phyloP scores from a whole-genome alignment of 78 protist species.

The Tieghemostelium lacteum region DNA sequence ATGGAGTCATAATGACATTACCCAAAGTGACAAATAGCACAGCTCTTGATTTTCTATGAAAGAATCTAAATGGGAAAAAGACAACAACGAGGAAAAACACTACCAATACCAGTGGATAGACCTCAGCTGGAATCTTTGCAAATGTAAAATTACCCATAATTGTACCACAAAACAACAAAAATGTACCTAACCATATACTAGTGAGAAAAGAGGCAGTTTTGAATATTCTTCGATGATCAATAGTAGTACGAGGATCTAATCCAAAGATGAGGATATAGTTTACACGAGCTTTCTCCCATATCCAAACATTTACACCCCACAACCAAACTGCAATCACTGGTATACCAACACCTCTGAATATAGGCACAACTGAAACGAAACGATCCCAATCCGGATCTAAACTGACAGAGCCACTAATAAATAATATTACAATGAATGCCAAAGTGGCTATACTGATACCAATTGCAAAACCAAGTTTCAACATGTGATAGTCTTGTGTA shows the following conservation, averaged over 20 bases:
- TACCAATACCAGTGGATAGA: conserved; percentile 63
- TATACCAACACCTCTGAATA: conserved; percentile 64
- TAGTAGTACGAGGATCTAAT: conserved; percentile 53
- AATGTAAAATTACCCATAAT: conserved; percentile 46
- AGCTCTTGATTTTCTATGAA: conserved; percentile 57
- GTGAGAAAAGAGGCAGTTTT: conserved; percentile 51
- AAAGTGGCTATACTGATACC: conserved; percentile 14
- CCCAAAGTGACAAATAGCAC: conserved; percentile 43
- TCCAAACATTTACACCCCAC: conserved; percentile 57
- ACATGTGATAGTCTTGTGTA: conserved; percentile 34
- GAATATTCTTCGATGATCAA: conserved; percentile 39
- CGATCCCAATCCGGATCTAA: conserved; percentile 44
- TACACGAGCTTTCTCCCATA: conserved; percentile 49
- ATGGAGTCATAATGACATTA: conserved; percentile 53
- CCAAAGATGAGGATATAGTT: conserved; percentile 67
- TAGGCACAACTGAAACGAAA: conserved; percentile 37
- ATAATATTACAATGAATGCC: conserved; percentile 45
- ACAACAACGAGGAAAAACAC: conserved; percentile 48
- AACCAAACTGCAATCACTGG: conserved; percentile 67
- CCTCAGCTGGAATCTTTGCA: conserved; percentile 35
- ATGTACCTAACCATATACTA: conserved; percentile 39
- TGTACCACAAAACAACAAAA: conserved; percentile 62
- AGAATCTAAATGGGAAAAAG: conserved; percentile 65
- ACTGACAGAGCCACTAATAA: conserved; percentile 1
- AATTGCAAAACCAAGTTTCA: conserved; percentile 66